Base-by-base conservation (phyloP, 2,329 filamentous ascomycete species). In the Tolypocladium ovalisporum region DNA sequence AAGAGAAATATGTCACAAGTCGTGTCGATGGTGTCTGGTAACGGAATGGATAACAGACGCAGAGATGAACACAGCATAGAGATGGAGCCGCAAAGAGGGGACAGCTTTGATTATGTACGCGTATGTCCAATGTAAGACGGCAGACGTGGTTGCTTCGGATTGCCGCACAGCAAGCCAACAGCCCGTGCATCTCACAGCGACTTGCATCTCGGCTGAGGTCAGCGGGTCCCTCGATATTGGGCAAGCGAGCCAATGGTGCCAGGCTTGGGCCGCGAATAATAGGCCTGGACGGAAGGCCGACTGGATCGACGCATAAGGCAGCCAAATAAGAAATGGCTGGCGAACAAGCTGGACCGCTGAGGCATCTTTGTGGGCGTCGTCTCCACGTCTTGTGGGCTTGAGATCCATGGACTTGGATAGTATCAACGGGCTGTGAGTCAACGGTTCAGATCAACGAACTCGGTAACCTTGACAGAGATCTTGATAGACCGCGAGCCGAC, bases 131-230 rank as follows among this genome's bases (percentile, higher is more conserved):
- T 13, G 34, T 27, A 24, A 54, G 52, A 49, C 47, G 29, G 47
- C 34, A 17, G 17, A 27, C 24, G 13, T 29, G 52, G 52, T 17
- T 40, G 52, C 36, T 19, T 17, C 27, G 15, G 3, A 19, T n/a
- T 53, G 34, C 34, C 34, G 34, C 35, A 10, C 10, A 51, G 42
- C 54, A 32, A 29, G 5, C 54, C 22, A 52, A 34, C 54, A 9
- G 22, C n/a, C 32, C 10, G 36, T 32, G 8, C 39, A 24, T 8
- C 34, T 37, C 52, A n/a, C 34, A 12, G 27, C 44, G 47, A 29
- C 47, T 35, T 51, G 55, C 52, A 51, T 40, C 37, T 34, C 29
- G 27, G 57, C 57, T 58, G 54, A 56, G 51, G 57, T 54, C 57
- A 56, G 54, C 51, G 44, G n/a, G 57, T 17, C 49, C 15, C 27